phyloP scores from a whole-genome alignment of 306 rosid genomes.

The Castanea crenata region DNA sequence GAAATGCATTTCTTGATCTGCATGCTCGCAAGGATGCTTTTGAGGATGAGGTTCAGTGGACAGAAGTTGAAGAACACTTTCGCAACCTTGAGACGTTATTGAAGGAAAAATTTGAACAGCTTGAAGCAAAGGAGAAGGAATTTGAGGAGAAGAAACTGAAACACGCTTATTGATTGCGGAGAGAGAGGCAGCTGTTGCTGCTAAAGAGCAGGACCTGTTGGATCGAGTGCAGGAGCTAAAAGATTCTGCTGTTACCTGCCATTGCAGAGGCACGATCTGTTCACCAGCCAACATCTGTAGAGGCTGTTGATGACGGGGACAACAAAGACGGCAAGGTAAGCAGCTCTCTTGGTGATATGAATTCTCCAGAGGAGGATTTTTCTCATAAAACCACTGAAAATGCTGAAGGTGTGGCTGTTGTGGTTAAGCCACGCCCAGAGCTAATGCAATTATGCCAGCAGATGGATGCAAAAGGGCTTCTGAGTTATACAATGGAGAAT shows the following conservation, averaged over 20 bases:
- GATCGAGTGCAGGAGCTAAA: conserved; percentile 78
- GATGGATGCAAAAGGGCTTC: conserved; percentile 75
- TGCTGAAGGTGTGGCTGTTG: conserved; percentile 53
- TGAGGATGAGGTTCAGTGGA: conserved; percentile 59
- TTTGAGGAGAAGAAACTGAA: conserved; percentile 50
- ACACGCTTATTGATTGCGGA: conserved; percentile 34
- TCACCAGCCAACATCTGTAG: conserved; percentile 42
- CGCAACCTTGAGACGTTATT: conserved; percentile 40
- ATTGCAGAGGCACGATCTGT: conserved; percentile 52
- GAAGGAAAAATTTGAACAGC: conserved; percentile 53
- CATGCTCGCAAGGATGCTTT: conserved; percentile 45
- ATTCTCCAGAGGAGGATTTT: conserved; percentile 51
- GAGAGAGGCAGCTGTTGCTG: conserved; percentile 57
- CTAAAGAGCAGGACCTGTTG: conserved; percentile 69
- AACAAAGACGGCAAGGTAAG: conserved; percentile 64
- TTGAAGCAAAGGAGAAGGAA: conserved; percentile 59
- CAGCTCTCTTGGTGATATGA: conserved; percentile 57
- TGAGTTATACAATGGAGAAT: conserved; percentile 57
- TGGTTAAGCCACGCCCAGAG: conserved; percentile 60
- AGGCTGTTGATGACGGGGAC: conserved; percentile 44
- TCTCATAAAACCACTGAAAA: conserved; percentile 55
- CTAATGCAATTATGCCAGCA: conserved; percentile 55
- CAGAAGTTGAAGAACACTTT: conserved; percentile 68
- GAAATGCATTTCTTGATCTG: conserved; percentile 49
- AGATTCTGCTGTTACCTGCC: conserved; percentile 64